Conservation (phyloP, 768 basidiomycete species). For the Boletus vinaceobasis region DNA sequence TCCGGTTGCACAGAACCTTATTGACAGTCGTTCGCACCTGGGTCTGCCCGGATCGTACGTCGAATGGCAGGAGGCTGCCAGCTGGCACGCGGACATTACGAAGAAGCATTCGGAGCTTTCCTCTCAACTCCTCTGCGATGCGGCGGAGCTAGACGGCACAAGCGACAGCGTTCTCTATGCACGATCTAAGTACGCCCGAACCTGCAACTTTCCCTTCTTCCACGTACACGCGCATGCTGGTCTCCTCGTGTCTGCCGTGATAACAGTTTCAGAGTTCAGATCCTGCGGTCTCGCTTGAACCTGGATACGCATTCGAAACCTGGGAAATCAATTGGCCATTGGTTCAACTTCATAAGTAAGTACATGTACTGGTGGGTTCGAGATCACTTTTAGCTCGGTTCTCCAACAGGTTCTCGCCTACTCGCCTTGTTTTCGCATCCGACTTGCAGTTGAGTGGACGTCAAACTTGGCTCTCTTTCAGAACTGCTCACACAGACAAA, state of each 20-base stretch:
- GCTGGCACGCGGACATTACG: neutral
- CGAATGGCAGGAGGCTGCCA: neutral
- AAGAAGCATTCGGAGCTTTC: neutral
- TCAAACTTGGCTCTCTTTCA: neutral
- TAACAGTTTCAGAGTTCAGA: neutral
- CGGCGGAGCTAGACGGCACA: neutral
- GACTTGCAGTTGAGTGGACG: neutral
- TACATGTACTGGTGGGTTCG: neutral
- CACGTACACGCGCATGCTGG: conserved; percentile 8
- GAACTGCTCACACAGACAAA: neutral
- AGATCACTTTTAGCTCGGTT: neutral
- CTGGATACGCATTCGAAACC: neutral
- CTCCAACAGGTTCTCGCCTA: neutral
- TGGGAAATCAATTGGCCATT: neutral
- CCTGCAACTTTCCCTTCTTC: neutral
- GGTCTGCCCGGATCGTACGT: neutral
- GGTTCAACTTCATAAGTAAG: neutral
- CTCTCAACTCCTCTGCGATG: neutral
- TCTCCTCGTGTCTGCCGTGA: conserved; percentile 10
- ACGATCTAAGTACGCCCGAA: neutral
- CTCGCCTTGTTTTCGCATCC: neutral
- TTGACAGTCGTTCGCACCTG: neutral
- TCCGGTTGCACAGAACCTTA: neutral
- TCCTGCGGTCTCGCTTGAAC: neutral
- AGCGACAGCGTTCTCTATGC: neutral